Base-by-base conservation (phyloP, 345 rosid genomes). In the Alliaria petiolata region DNA sequence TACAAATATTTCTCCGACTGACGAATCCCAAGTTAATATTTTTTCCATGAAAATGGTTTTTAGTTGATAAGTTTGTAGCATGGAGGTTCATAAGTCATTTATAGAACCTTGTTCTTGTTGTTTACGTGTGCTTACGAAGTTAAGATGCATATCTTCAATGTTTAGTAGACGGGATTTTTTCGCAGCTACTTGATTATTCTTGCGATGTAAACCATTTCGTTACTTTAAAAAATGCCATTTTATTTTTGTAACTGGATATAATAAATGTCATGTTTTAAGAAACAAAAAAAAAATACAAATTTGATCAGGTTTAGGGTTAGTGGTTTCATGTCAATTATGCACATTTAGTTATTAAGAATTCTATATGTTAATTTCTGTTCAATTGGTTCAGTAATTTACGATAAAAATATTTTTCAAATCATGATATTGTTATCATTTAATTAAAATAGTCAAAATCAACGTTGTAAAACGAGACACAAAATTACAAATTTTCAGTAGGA, bases 31-130 rank as follows among this genome's bases (percentile, higher is more conserved):
- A 59, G 16, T 3, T 31, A 22, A 17, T 30, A 8, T 47, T 52
- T 50, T 47, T 49, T 13, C 61, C 67, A 60, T 60, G 22, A 61
- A 51, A 60, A 60, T 70, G 61, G 52, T 50, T 70, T 19, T 39
- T 60, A 50, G 35, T 60, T 49, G 8, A 28, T 50, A 17, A 70
- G 14, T 60, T 49, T 60, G 43, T 13, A 60, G 40, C 33, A 35
- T 59, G 60, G 67, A 38, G 45, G 38, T 47, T 44, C 47, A 16
- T 33, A 54, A 42, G 62, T 40, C 42, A 30, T 17, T 68, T 13
- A 15, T 42, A 20, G 35, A 31, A 43, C 44, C 26, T 55, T 56
- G 45, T 38, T 49, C 31, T 16, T 49, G 7, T 16, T 49, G n/a
- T 47, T 56, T 35, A 36, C 45, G 46, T 69, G 42, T 57, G 6